phyloP scores from a whole-genome alignment of 1,284 basidiomycete genomes.

The Marasmius oreades region DNA sequence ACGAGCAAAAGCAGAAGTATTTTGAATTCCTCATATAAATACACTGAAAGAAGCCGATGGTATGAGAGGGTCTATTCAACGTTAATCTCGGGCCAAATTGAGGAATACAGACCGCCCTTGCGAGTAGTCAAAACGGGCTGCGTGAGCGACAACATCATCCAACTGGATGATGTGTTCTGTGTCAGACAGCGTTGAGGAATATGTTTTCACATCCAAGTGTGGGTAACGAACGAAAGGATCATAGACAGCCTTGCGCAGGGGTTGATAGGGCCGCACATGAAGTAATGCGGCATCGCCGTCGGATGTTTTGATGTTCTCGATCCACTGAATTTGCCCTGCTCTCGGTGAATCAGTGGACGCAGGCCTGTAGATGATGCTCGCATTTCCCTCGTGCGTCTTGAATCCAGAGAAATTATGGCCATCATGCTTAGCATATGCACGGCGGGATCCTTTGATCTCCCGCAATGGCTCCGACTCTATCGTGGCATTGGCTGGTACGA shows the following conservation, averaged over 20 bases:
- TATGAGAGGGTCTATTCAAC: no score
- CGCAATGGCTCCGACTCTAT: not conserved
- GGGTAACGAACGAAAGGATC: conserved; percentile 6
- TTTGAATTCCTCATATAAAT: no score
- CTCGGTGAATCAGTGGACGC: not conserved
- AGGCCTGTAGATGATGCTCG: not conserved
- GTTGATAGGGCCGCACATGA: conserved; percentile 1
- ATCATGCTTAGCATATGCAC: not conserved
- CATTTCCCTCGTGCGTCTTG: not conserved
- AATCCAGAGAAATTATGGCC: not conserved
- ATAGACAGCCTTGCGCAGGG: not conserved
- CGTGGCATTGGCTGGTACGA: not conserved
- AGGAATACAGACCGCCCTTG: conserved; percentile 5
- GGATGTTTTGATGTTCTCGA: not conserved
- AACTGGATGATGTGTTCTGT: not conserved
- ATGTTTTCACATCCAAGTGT: not conserved
- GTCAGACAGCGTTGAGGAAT: not conserved
- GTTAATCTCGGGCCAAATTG: no score
- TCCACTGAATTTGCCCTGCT: conserved; percentile 5
- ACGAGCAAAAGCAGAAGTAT: no score
- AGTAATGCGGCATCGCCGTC: not conserved
- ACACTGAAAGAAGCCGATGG: no score
- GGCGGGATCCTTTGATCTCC: not conserved
- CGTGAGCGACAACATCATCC: conserved; percentile 3
- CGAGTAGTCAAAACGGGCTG: conserved; percentile 8